Evolutionary conservation across 2,329 filamentous ascomycete species (phyloP).

Genomic region (Colletotrichum sojae): DNA sequence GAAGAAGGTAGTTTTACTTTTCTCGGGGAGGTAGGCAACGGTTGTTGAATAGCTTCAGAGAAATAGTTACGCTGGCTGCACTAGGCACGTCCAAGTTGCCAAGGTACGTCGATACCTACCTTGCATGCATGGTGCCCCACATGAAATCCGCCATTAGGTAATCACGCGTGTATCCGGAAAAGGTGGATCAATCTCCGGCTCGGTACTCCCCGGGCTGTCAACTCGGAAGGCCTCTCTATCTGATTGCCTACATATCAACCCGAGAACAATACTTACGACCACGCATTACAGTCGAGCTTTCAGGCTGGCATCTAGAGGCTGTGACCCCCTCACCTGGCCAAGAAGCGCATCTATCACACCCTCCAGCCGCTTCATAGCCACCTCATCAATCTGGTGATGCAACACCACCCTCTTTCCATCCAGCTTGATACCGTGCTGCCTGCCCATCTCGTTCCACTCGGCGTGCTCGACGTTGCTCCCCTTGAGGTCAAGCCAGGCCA

Average conservation of each 20-base stretch:
- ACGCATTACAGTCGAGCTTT: constrained; percentile 23
- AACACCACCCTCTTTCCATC: constrained; percentile 33
- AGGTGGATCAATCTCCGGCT: too few relatives aligned
- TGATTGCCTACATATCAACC: too few relatives aligned
- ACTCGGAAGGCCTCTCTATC: too few relatives aligned
- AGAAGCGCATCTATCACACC: constrained; percentile 19
- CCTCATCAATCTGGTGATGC: constrained; percentile 34
- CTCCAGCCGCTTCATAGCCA: constrained; percentile 20
- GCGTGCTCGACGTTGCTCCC: not conserved
- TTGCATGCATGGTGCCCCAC: too few relatives aligned
- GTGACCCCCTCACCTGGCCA: not conserved
- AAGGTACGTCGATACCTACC: too few relatives aligned
- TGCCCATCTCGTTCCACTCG: constrained; percentile 29
- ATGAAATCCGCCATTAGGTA: too few relatives aligned
- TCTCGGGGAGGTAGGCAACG: not conserved
- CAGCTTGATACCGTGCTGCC: constrained; percentile 14
- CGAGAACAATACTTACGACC: too few relatives aligned
- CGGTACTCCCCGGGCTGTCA: too few relatives aligned
- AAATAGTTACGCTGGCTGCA: not conserved
- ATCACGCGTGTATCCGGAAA: too few relatives aligned
- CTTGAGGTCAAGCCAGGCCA: constrained; percentile 74
- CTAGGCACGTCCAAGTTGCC: too few relatives aligned
- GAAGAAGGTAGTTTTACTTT: not conserved
- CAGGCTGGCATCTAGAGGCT: not conserved
- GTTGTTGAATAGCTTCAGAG: not conserved